Evolutionary conservation across 2,329 filamentous ascomycete genomes (phyloP), one percentile per base, ranked within the genome.

Genomic region (Mycocentrospora acerina): DNA sequence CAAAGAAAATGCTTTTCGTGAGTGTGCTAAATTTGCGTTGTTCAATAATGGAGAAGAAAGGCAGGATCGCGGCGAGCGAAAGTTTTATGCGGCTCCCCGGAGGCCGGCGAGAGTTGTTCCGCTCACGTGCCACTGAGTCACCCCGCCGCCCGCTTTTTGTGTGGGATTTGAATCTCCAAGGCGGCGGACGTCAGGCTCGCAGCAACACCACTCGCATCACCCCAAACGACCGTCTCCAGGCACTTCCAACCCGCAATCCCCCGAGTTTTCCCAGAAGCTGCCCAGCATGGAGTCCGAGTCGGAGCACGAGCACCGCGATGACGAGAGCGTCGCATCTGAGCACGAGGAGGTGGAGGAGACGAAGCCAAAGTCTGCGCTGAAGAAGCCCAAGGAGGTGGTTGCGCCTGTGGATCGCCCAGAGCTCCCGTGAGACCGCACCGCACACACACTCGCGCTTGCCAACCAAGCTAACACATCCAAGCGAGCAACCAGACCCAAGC

Each of bases 401-500:
- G 73, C 78, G 44, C 76, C 75, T 42, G 71, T 82, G 39, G 76
- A 80, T 60, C 74, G 80, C 59, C 84, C 85, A 51, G 75, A 76
- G 48, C 77, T 89, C 42, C 93, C 93, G 59, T 64, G 58, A 42
- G 62, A 12, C 13, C 27, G 19, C 27, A 35, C 25, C 10, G 13
- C 19, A 6, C 5, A 11, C 32, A 17, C 10, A 22, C 30, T 19
- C 24, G 19, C 22, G 19, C 34, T 24, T 18, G n/a, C 29, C 17
- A 27, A 27, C 32, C 32, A 24, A 35, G 44, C 56, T 63, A 49
- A 66, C 49, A 35, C 29, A 19, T 37, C 31, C 33, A 48, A 66
- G 62, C 35, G 88, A 90, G 57, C 93, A 98, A 76, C 95, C 93
- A 53, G 88, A 98, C 57, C 89, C 93, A 60, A 83, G 86, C 68